These are phyloP conservation scores for Adansonia rubrostipa DNA, from an alignment of 441 rosid genomes.

Conservation along the genomic window DNA sequence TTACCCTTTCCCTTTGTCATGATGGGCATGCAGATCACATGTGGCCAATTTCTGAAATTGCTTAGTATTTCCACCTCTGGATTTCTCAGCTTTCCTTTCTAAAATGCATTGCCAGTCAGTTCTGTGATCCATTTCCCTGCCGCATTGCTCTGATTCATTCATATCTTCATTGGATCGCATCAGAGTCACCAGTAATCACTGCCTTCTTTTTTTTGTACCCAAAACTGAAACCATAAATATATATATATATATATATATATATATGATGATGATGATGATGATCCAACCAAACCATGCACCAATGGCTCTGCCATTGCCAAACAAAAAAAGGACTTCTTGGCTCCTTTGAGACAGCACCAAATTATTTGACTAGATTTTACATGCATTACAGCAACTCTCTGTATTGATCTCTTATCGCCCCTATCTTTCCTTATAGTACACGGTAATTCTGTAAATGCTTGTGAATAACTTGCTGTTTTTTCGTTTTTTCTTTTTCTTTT, in stretches of 20 bases:
- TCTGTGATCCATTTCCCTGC: not conserved
- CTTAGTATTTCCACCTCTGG: not conserved
- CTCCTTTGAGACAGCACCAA: not conserved
- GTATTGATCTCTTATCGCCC: not conserved
- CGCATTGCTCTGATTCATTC: not conserved
- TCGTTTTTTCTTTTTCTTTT: too few relatives aligned
- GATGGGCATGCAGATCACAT: not conserved
- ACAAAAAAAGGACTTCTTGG: not conserved
- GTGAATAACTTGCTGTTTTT: not conserved
- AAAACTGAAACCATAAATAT: not conserved
- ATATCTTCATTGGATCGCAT: constrained; percentile 16
- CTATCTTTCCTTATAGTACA: not conserved
- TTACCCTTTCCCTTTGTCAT: not conserved
- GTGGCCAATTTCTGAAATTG: not conserved
- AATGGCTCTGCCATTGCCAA: not conserved
- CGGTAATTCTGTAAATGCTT: not conserved
- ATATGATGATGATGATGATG: not conserved
- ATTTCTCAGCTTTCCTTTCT: not conserved
- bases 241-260: too few relatives aligned
- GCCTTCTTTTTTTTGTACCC: not conserved
- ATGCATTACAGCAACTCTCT: not conserved
- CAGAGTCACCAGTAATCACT: not conserved
- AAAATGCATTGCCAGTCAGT: not conserved
- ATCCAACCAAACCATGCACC: constrained; percentile 8
- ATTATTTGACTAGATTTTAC: not conserved